These are phyloP conservation scores for Eimeria sp. DNA, from an alignment of 169 alveolate genomes.

Conservation along the genomic window DNA sequence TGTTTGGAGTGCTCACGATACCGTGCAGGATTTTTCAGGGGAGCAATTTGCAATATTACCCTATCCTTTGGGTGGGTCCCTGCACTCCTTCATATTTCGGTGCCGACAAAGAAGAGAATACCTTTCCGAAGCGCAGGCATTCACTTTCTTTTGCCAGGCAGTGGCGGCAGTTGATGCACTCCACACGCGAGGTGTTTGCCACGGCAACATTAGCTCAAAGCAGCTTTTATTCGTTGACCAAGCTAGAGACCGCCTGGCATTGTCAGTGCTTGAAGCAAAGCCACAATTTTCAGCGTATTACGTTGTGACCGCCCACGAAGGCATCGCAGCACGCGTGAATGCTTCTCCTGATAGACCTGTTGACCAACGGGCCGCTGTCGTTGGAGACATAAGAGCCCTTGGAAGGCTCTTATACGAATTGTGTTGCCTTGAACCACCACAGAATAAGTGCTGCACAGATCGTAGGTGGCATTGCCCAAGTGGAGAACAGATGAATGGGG, in stretches of 20 bases:
- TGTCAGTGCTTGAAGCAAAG: constrained; percentile 10
- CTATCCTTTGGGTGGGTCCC: constrained; percentile 33
- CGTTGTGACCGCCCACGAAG: not conserved
- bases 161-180: constrained; percentile 38
- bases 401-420: constrained; percentile 17
- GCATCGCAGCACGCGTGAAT: not conserved
- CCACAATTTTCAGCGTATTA: not conserved
- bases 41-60: constrained; percentile 17
- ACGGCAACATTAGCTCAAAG: constrained; percentile 17
- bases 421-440: constrained; percentile 39
- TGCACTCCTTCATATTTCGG: constrained; percentile 24
- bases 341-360: not conserved
- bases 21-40: not conserved
- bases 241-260: not conserved
- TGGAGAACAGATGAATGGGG: not conserved
- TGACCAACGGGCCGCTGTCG: not conserved
- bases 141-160: constrained; percentile 25
- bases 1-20: constrained; percentile 51
- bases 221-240: constrained; percentile 1
- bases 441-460: not conserved
- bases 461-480: not conserved
- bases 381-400: constrained; percentile 28
- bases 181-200: constrained; percentile 13
- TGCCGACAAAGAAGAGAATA: constrained; percentile 41
- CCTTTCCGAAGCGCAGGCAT: constrained; percentile 36